Conservation (phyloP, 1,284 basidiomycete species). For the Naganishia albida region DNA sequence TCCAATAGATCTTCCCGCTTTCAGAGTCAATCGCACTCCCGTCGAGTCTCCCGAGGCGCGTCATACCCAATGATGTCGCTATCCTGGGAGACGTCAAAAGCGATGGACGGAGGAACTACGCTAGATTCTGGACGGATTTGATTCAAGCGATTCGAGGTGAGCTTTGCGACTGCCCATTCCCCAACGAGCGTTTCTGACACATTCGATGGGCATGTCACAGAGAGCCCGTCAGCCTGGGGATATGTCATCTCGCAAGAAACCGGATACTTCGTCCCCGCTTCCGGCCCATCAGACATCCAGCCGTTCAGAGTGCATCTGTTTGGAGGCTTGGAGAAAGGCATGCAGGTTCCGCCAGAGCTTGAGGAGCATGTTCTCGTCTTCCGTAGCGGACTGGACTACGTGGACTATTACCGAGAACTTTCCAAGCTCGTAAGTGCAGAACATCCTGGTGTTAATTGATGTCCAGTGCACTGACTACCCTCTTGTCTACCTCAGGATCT, state of each 20-base stretch:
- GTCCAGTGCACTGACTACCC: neutral
- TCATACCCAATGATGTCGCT: slow-evolving; percentile 16
- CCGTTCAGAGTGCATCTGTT: slow-evolving; percentile 18
- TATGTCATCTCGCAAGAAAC: slow-evolving; percentile 8
- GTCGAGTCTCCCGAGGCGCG: neutral
- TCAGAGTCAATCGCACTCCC: slow-evolving; percentile 1
- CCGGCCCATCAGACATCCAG: neutral
- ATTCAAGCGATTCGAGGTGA: slow-evolving; percentile 12
- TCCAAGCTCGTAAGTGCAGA: neutral
- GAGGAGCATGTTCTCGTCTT: slow-evolving; percentile 16
- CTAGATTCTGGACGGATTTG: neutral
- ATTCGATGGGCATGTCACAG: neutral
- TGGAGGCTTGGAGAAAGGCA: neutral
- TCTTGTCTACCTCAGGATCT: neutral
- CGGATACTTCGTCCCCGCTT: slow-evolving; percentile 10
- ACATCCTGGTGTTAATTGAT: too few species aligned
- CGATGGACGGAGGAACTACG: slow-evolving; percentile 1
- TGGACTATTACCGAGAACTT: slow-evolving; percentile 8
- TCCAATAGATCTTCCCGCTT: slow-evolving; percentile 11
- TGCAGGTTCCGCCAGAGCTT: slow-evolving; percentile 5
- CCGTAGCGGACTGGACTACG: slow-evolving; percentile 9
- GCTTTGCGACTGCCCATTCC: neutral
- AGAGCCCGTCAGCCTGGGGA: slow-evolving; percentile 6
- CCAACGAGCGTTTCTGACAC: neutral
- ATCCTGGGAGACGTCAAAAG: slow-evolving; percentile 9